These are phyloP conservation scores for Parastagonospora avenae DNA, from an alignment of 2,329 filamentous ascomycete genomes.

Conservation along the genomic window DNA sequence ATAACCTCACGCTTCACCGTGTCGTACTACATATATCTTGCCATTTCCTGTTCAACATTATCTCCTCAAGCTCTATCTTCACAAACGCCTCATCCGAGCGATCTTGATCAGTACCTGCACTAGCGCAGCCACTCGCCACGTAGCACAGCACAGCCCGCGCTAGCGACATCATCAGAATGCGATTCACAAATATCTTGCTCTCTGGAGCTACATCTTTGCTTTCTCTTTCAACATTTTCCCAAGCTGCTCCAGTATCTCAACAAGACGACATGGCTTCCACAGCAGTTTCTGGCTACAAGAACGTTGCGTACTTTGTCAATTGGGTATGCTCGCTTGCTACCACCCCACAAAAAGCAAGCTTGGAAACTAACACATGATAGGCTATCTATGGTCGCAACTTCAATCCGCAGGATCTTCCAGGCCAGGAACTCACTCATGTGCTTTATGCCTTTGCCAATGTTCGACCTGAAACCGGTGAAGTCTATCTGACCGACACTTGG, in stretches of 20 bases:
- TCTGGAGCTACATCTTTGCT: constrained; percentile 26
- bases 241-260: constrained; percentile 29
- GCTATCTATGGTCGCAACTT: constrained; percentile 46
- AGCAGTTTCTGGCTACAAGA: constrained; percentile 37
- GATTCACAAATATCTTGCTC: constrained; percentile 27
- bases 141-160: constrained; percentile 25
- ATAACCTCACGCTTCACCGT: background rate
- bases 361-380: constrained; percentile 20
- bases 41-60: background rate
- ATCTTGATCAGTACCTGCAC: constrained; percentile 22
- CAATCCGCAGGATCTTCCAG: constrained; percentile 43
- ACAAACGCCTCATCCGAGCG: constrained; percentile 7
- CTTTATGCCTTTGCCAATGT: constrained; percentile 49
- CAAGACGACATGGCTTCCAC: constrained; percentile 15
- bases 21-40: constrained; percentile 2
- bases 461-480: constrained; percentile 43
- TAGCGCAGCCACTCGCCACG: constrained; percentile 26
- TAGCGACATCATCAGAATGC: constrained; percentile 27
- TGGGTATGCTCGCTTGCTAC: constrained; percentile 32
- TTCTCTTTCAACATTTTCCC: constrained; percentile 20
- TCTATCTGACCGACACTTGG: constrained; percentile 46
- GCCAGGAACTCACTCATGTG: constrained; percentile 42
- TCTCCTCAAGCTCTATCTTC: background rate
- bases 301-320: constrained; percentile 47
- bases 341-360: background rate